phyloP scores from a whole-genome alignment of 78 protist genomes.

The Mastigamoeba balamuthi region DNA sequence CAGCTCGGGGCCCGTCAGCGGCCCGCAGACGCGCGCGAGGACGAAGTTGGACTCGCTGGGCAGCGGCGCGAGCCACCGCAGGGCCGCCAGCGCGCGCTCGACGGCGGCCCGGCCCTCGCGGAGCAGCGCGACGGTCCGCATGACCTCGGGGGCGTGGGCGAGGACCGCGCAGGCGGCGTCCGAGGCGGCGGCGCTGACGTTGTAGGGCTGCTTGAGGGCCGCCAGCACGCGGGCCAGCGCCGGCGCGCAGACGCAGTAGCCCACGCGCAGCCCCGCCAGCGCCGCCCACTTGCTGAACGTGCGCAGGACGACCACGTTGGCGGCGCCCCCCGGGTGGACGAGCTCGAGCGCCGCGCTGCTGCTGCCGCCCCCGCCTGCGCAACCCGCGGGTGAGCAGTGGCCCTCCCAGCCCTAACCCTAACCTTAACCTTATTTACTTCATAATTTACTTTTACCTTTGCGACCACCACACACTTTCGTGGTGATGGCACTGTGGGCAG shows the following conservation, averaged over 20 bases:
- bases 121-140: not conserved
- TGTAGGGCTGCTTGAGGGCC: constrained; percentile 19
- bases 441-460: no score
- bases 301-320: constrained; percentile 8
- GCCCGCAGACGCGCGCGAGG: no score
- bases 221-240: not conserved
- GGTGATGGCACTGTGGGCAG: no score
- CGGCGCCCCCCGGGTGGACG: no score
- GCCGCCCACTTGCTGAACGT: constrained; percentile 23
- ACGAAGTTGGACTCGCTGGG: not conserved
- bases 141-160: not conserved
- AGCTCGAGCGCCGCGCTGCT: no score
- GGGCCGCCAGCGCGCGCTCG: no score
- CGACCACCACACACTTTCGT: no score
- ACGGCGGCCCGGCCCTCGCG: no score
- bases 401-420: no score
- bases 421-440: no score
- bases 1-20: not conserved
- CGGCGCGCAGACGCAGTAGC: not conserved
- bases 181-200: constrained; percentile 15
- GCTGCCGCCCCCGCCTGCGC: no score
- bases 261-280: constrained; percentile 11
- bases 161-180: constrained; percentile 13
- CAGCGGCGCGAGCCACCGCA: not conserved
- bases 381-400: no score